Conservation (phyloP, 2,329 filamentous ascomycete genomes). For the Colletotrichum sp. region DNA sequence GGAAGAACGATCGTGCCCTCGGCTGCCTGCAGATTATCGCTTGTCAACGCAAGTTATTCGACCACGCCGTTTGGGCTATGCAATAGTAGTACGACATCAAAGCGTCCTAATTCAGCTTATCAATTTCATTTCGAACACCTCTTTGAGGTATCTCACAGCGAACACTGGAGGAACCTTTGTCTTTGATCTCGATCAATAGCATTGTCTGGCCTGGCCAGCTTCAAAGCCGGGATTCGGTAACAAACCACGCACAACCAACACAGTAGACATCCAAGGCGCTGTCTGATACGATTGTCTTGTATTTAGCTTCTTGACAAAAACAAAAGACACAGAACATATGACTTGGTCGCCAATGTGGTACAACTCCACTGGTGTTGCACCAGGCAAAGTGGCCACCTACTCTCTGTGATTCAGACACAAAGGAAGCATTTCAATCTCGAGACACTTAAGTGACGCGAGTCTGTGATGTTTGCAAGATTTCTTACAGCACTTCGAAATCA, state of each 20-base stretch:
- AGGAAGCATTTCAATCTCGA: not conserved
- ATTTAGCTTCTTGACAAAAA: not conserved
- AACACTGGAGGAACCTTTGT: not conserved
- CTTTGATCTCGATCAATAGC: not conserved
- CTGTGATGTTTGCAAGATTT: accelerated
- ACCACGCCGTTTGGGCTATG: not conserved
- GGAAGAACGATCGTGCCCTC: not conserved
- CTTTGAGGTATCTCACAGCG: not conserved
- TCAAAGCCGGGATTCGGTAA: not conserved
- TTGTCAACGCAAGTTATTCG: not conserved
- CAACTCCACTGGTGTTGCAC: not conserved
- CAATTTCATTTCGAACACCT: too few relatives aligned
- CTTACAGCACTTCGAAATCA: not conserved
- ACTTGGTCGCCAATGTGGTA: not conserved
- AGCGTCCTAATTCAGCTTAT: not conserved
- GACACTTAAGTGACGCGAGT: not conserved
- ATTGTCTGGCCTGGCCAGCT: not conserved
- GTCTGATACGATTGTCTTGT: not conserved
- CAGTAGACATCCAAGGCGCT: not conserved
- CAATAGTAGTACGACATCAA: not conserved
- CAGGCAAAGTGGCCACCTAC: not conserved
- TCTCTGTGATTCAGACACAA: not conserved
- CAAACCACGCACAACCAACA: not conserved
- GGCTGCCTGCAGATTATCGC: not conserved
- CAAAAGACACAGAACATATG: not conserved